Evolutionary conservation across 345 rosid species (phyloP).

Genomic region (Stellera chamaejasme): DNA sequence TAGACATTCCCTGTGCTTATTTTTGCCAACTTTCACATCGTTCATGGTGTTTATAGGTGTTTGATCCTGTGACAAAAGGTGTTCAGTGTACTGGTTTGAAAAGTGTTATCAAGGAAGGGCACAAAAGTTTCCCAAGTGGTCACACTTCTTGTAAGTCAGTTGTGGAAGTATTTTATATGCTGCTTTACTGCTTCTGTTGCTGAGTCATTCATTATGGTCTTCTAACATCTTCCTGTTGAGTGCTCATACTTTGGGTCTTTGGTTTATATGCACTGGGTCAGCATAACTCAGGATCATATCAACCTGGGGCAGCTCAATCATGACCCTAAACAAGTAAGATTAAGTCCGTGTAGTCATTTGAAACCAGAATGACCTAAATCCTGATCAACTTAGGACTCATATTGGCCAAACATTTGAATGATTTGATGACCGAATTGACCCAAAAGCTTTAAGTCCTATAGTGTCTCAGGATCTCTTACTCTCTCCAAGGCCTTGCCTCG

Average conservation of each 20-base stretch:
- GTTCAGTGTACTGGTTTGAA: conserved; percentile 73
- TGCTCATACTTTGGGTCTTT: background rate
- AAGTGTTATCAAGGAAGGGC: conserved; percentile 75
- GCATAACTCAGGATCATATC: too few relatives aligned
- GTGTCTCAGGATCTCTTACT: too few relatives aligned
- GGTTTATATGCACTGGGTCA: too few relatives aligned
- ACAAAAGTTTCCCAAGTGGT: conserved; percentile 95
- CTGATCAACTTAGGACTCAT: too few relatives aligned
- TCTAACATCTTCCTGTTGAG: background rate
- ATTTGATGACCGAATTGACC: too few relatives aligned
- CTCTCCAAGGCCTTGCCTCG: too few relatives aligned
- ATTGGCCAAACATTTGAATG: too few relatives aligned
- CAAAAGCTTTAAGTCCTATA: too few relatives aligned
- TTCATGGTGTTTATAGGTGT: conserved; percentile 34
- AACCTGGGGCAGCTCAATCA: too few relatives aligned
- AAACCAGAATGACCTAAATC: too few relatives aligned
- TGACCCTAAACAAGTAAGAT: too few relatives aligned
- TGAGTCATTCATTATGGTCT: background rate
- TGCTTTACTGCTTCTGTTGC: conserved; percentile 2
- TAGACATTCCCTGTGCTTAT: conserved; percentile 5
- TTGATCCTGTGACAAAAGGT: conserved; percentile 43
- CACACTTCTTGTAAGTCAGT: conserved; percentile 78
- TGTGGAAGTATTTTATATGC: background rate
- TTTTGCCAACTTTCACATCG: conserved; percentile 3
- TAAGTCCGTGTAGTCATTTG: too few relatives aligned